phyloP scores from a whole-genome alignment of 805 yeast species.

The Saccharomycopsis fodiens region DNA sequence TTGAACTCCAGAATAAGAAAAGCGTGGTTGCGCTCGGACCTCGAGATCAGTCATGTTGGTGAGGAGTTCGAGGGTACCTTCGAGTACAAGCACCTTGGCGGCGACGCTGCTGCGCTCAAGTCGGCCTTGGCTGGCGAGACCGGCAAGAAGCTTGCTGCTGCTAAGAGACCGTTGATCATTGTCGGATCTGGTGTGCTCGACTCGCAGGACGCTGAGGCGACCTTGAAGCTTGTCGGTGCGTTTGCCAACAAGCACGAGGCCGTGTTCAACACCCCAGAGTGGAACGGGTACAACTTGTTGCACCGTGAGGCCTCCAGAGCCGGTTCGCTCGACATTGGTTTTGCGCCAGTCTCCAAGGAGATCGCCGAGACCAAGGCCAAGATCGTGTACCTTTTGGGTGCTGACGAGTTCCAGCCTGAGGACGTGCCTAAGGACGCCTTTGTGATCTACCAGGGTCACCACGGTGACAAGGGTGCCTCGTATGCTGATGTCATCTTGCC shows the following conservation, averaged over 20 bases:
- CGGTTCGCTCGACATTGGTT: conserved; percentile 82
- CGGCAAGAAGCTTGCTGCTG: conserved; percentile 59
- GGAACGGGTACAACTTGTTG: conserved; percentile 77
- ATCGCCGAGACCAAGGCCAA: conserved; percentile 49
- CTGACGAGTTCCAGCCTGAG: conserved; percentile 65
- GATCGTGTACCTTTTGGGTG: conserved; percentile 73
- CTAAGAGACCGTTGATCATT: conserved; percentile 69
- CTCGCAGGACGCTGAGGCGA: conserved; percentile 53
- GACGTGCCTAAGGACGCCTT: conserved; percentile 79
- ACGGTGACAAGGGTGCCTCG: conserved; percentile 85
- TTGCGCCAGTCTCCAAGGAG: conserved; percentile 41
- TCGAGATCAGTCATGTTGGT: conserved; percentile 69
- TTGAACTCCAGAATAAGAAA: conserved; percentile 77
- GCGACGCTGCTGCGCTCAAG: conserved; percentile 46
- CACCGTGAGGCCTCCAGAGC: conserved; percentile 86
- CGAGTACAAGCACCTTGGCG: conserved; percentile 55
- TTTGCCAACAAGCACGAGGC: conserved; percentile 45
- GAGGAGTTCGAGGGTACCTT: conserved; percentile 73
- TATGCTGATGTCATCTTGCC: conserved; percentile 83
- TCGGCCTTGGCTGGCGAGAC: conserved; percentile 57
- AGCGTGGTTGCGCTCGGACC: conserved; percentile 61
- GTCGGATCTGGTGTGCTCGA: conserved; percentile 77
- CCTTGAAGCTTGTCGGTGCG: conserved; percentile 51
- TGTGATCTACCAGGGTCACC: conserved; percentile 87
- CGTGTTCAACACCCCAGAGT: conserved; percentile 59